phyloP scores from a whole-genome alignment of 116 monocot genomes.

The Cymodocea nodosa region DNA sequence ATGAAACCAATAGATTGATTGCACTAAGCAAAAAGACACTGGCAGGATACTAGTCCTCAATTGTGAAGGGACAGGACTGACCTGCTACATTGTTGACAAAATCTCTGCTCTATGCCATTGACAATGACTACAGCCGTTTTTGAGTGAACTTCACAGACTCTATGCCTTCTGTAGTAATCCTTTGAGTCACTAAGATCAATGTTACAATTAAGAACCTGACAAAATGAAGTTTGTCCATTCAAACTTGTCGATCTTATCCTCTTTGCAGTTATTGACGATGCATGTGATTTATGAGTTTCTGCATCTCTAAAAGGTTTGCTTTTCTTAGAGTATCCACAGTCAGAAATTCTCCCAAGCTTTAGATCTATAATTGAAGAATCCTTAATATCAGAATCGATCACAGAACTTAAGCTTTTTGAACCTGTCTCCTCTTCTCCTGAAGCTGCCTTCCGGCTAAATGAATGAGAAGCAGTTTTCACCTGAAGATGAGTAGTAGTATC shows the following conservation, averaged over 20 bases:
- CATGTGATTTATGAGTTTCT: neutral
- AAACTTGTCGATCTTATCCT: slow-evolving; percentile 5
- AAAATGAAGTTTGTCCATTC: slow-evolving; percentile 3
- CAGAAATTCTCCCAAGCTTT: slow-evolving; percentile 8
- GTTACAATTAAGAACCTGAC: slow-evolving; percentile 14
- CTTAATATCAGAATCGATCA: slow-evolving; percentile 1
- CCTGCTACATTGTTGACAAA: slow-evolving; percentile 18
- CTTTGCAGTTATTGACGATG: slow-evolving; percentile 5
- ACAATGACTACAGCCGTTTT: slow-evolving; percentile 15
- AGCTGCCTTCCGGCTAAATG: slow-evolving; percentile 1
- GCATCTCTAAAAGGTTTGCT: neutral
- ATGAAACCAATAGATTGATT: neutral
- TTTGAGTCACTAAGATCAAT: slow-evolving; percentile 13
- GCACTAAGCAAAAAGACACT: neutral
- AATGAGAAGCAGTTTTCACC: neutral
- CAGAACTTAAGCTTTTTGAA: neutral
- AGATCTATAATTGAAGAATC: slow-evolving; percentile 12
- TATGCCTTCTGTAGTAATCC: slow-evolving; percentile 13
- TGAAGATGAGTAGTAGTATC: neutral
- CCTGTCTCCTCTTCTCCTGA: slow-evolving; percentile 3
- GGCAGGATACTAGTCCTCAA: too few species aligned
- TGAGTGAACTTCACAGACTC: slow-evolving; percentile 12
- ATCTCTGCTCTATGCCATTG: slow-evolving; percentile 12
- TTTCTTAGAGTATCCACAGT: neutral
- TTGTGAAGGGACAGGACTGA: neutral